phyloP scores from a whole-genome alignment of 371 early-diverging fungal genomes.

The Ordospora pajunii region DNA sequence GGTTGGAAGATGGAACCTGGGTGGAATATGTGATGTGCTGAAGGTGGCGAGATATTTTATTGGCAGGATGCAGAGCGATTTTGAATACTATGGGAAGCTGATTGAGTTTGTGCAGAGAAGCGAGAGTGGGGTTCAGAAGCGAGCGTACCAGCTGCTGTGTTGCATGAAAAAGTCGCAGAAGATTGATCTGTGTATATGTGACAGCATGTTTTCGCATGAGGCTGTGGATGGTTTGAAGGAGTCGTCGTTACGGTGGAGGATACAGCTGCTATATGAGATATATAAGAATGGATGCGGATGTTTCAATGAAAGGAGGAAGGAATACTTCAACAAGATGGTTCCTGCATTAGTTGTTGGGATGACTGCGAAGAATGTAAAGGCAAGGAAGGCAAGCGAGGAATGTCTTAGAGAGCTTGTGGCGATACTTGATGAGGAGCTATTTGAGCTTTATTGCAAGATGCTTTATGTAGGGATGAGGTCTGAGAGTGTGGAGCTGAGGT shows the following conservation, averaged over 20 bases:
- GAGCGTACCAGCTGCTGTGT: slow-evolving; percentile 12
- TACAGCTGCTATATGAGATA: neutral
- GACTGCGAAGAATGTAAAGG: slow-evolving; percentile 1
- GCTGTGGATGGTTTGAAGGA: neutral
- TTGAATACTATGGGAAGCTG: slow-evolving; percentile 17
- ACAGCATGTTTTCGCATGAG: neutral
- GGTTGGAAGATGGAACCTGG: neutral
- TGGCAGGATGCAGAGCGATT: neutral
- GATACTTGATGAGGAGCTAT: neutral
- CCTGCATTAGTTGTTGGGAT: neutral
- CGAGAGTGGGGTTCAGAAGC: slow-evolving; percentile 1
- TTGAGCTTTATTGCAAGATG: neutral
- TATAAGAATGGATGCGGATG: neutral
- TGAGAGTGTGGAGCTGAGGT: neutral
- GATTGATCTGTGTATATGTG: slow-evolving; percentile 21
- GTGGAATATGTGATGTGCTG: neutral
- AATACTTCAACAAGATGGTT: neutral
- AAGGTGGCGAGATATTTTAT: slow-evolving; percentile 13
- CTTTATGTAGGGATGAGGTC: neutral
- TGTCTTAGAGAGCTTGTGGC: neutral
- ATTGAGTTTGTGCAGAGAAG: neutral
- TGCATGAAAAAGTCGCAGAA: slow-evolving; percentile 14
- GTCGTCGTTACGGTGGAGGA: neutral
- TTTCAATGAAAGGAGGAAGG: neutral
- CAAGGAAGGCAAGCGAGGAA: neutral